A percentile compares a stretch with the other conserved stretches of the same genome.
These are phyloP conservation scores for Pichia pseudocactophila DNA, from an alignment of 805 yeast genomes.

Conservation along the genomic window DNA sequence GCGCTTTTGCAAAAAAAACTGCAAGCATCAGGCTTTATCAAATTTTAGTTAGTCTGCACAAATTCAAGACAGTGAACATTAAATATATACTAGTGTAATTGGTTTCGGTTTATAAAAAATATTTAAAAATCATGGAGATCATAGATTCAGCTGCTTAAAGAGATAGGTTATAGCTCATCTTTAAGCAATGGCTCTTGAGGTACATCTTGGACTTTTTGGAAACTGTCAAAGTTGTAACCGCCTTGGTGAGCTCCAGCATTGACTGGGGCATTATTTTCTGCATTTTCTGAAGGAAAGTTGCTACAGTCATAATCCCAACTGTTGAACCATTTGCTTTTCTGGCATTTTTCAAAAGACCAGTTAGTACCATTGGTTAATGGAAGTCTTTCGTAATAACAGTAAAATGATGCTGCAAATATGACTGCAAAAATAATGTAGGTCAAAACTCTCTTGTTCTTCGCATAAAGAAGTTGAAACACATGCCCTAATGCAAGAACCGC, in stretches of 20 bases:
- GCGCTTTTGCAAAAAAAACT: too few species aligned
- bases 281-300: slow-evolving; percentile 32
- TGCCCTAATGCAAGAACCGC: slow-evolving; percentile 30
- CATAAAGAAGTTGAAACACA: slow-evolving; percentile 24
- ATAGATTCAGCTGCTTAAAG: not conserved
- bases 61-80: too few species aligned
- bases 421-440: slow-evolving; percentile 38
- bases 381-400: slow-evolving; percentile 52
- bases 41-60: too few species aligned
- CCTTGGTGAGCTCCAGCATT: slow-evolving; percentile 8
- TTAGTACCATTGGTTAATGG: slow-evolving; percentile 70
- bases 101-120: not conserved
- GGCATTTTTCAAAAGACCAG: slow-evolving; percentile 71
- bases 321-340: slow-evolving; percentile 44
- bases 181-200: slow-evolving; percentile 1
- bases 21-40: too few species aligned
- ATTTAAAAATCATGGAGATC: not conserved
- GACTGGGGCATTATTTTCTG: slow-evolving; percentile 4
- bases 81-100: too few species aligned
- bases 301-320: slow-evolving; percentile 90
- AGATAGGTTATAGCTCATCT: slow-evolving; percentile 6
- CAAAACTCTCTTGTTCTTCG: slow-evolving; percentile 32
- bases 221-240: slow-evolving; percentile 14
- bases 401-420: slow-evolving; percentile 41
- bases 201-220: not conserved